Evolutionary conservation across 2,329 filamentous ascomycete species (phyloP), one percentile per base, ranked within the genome.

Genomic region (Venturiaceae sp.): DNA sequence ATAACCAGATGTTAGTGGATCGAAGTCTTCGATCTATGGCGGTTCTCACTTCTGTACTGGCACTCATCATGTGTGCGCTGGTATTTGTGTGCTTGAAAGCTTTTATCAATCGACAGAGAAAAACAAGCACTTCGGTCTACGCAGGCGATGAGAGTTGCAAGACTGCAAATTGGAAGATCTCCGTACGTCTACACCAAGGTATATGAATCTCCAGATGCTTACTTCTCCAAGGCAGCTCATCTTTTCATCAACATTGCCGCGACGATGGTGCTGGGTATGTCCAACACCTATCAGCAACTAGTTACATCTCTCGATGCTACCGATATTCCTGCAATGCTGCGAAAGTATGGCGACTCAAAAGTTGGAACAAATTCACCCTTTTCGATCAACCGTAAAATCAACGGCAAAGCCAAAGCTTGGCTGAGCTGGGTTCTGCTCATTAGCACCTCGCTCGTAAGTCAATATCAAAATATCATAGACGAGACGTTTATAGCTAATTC

Each of bases 351-450:
- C 13, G 67, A 69, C 55, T 66, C 65, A 16, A 63, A 65, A 58
- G 65, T 69, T 11, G 67, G 67, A 5, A 70, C 67, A n/a, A 68
- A 69, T 54, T 67, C 65, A 13, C 68, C 68, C 0, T 68, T 68
- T 61, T 66, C 62, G 32, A 70, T 69, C 57, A 67, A 67, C 11
- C 66, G 66, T 44, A 69, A 69, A 47, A 44, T 57, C 34, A 41
- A 60, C 33, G 64, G 65, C 2, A 67, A 62, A 39, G 60, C 58
- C 41, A 60, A 46, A 8, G 59, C 67, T 1, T 70, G 68, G 67
- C 59, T 62, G 2, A 61, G 66, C 6, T 69, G 67, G 67, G 26
- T 65, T 7, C 63, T 69, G 9, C 61, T 70, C 5, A 63, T 69
- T 11, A 53, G 32, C 26, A 63, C 61, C 6, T 63, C 60, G 1